A percentile compares a stretch with the other conserved stretches of the same genome.
Conservation (phyloP, 768 basidiomycete species). For the Boletus tomentosulus region DNA sequence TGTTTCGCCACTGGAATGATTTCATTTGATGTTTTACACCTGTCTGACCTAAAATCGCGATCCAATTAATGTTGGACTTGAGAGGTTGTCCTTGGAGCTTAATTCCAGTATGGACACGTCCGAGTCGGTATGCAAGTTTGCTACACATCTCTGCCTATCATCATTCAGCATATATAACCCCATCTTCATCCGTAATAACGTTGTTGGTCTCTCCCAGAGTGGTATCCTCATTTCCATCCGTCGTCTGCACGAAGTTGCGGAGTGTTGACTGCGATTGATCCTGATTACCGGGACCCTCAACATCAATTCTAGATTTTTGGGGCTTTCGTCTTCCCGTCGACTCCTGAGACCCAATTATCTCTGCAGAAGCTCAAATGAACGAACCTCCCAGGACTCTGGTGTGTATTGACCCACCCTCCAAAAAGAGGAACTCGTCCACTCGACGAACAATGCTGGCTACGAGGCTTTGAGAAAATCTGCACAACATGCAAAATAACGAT, state of each 20-base stretch:
- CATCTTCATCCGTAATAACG: conserved; percentile 55
- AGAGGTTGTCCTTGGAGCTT: too few species aligned
- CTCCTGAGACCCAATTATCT: conserved; percentile 57
- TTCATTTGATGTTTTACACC: too few species aligned
- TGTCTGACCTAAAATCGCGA: too few species aligned
- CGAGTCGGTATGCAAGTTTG: not conserved
- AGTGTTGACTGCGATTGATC: conserved; percentile 37
- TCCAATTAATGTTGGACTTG: too few species aligned
- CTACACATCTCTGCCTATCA: conserved; percentile 2
- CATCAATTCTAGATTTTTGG: conserved; percentile 27
- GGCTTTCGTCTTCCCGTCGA: conserved; percentile 41
- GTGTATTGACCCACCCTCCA: conserved; percentile 51
- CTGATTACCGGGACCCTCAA: conserved; percentile 12
- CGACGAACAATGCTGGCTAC: conserved; percentile 59
- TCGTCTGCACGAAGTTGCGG: conserved; percentile 44
- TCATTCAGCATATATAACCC: conserved; percentile 48
- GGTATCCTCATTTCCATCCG: conserved; percentile 21
- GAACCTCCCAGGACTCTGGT: not conserved
- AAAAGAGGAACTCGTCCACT: conserved; percentile 73
- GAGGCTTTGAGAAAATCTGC: not conserved
- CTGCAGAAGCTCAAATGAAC: conserved; percentile 29
- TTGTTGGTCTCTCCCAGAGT: conserved; percentile 24
- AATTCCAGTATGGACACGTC: not conserved
- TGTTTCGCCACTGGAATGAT: too few species aligned
- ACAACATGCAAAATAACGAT: not conserved